Percentiles rank a stretch among this genome's conserved stretches.
Conservation (phyloP, 2,329 filamentous ascomycete species). For the Xylaria multiplex region DNA sequence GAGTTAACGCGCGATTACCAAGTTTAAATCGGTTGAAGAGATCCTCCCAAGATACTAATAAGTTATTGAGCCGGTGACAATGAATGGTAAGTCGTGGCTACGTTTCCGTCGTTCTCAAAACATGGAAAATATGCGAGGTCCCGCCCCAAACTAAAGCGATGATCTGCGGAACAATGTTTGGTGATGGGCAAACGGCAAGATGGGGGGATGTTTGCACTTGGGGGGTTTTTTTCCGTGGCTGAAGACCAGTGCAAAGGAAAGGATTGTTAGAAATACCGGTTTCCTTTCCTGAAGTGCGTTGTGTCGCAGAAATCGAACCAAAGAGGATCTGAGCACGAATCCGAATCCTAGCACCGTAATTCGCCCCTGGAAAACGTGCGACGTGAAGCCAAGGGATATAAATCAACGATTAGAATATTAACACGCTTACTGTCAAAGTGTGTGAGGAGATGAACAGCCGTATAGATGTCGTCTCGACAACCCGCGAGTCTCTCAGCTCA, state of each 20-base stretch:
- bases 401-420: conserved; percentile 28
- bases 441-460: conserved; percentile 7
- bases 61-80: conserved; percentile 20
- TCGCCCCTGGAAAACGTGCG: conserved; percentile 29
- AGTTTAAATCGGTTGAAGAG: not conserved
- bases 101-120: conserved; percentile 35
- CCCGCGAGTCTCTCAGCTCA: conserved; percentile 24
- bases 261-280: conserved; percentile 48
- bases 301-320: conserved; percentile 54
- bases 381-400: conserved; percentile 17
- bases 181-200: conserved; percentile 28
- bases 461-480: conserved; percentile 21
- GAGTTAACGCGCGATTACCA: conserved; percentile 9
- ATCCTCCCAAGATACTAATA: conserved; percentile 9
- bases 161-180: conserved; percentile 52
- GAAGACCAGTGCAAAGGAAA: conserved; percentile 41
- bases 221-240: conserved; percentile 13
- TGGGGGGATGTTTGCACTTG: conserved; percentile 19
- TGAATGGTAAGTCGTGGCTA: conserved; percentile 25
- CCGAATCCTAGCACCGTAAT: conserved; percentile 34
- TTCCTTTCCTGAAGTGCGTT: conserved; percentile 49
- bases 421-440: conserved; percentile 19
- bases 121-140: conserved; percentile 44
- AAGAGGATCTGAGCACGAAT: conserved; percentile 41
- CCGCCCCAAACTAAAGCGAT: conserved; percentile 48